phyloP scores from a whole-genome alignment of 225 moss, liverwort and hornwort genomes.

The Polytrichum commune region DNA sequence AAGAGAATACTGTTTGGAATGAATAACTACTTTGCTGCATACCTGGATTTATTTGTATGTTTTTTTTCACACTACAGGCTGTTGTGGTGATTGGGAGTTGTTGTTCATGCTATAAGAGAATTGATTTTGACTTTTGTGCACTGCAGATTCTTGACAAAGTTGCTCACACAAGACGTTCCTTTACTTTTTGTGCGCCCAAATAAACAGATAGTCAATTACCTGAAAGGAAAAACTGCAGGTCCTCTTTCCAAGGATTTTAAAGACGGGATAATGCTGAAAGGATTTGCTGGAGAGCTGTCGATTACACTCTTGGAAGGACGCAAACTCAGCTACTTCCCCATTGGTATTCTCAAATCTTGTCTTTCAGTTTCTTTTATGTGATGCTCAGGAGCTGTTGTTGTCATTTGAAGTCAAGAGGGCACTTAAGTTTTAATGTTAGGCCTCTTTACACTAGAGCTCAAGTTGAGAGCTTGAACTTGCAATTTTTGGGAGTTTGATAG shows the following conservation, averaged over 20 bases:
- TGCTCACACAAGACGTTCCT: constrained; percentile 91
- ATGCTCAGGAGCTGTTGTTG: no score
- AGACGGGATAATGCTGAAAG: constrained; percentile 55
- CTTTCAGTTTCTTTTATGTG: no score
- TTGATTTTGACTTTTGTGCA: constrained; percentile 6
- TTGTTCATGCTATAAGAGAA: background rate
- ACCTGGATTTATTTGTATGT: no score
- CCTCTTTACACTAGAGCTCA: no score
- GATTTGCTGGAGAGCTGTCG: constrained; percentile 94
- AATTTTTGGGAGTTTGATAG: no score
- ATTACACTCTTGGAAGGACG: constrained; percentile 71
- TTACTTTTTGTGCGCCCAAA: constrained; percentile 91
- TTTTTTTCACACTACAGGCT: no score
- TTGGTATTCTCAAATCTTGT: constrained; percentile 30
- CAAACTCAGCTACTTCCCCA: constrained; percentile 76
- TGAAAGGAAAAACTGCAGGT: constrained; percentile 65
- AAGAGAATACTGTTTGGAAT: no score
- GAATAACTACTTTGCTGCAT: no score
- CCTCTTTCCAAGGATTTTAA: constrained; percentile 81
- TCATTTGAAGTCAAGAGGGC: no score
- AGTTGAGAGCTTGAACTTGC: no score
- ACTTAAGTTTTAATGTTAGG: no score
- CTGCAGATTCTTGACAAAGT: constrained; percentile 82
- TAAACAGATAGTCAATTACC: constrained; percentile 80
- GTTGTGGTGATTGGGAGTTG: no score